Conservation (phyloP, 768 basidiomycete genomes). For the Boletales sp. region DNA sequence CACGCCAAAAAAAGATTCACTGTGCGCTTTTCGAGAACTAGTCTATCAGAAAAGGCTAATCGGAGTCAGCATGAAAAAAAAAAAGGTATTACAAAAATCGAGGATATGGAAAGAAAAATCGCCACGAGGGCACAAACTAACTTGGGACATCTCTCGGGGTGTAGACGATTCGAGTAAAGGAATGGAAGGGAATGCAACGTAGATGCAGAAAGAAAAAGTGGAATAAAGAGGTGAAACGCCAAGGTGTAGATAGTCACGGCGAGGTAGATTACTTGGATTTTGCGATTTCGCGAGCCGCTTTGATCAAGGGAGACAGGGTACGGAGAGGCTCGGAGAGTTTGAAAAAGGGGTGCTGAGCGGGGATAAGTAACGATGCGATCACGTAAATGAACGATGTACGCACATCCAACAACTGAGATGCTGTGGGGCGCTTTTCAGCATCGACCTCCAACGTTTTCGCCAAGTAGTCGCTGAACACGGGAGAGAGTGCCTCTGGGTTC, state of each 20-base stretch:
- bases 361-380: background rate
- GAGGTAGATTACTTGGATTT: constrained; percentile 43
- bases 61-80: constrained; percentile 15
- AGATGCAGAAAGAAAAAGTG: constrained; percentile 13
- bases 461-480: constrained; percentile 87
- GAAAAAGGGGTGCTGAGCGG: constrained; percentile 78
- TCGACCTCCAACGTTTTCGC: constrained; percentile 89
- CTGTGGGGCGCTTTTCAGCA: constrained; percentile 88
- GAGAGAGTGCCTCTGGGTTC: constrained; percentile 75
- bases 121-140: constrained; percentile 11
- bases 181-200: constrained; percentile 18
- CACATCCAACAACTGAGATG: constrained; percentile 76
- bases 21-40: constrained; percentile 15
- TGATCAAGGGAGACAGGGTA: constrained; percentile 86
- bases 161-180: constrained; percentile 12
- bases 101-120: constrained; percentile 23
- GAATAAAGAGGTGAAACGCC: background rate
- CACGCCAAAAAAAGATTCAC: constrained; percentile 10
- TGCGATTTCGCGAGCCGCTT: constrained; percentile 84
- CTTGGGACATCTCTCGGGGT: constrained; percentile 12
- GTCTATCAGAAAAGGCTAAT: constrained; percentile 20
- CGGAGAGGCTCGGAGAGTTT: constrained; percentile 81
- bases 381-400: constrained; percentile 18
- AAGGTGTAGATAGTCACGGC: constrained; percentile 11
- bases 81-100: constrained; percentile 29